phyloP scores from a whole-genome alignment of 1,139 yeast genomes.

The Pneumocystis oryctolagi region DNA sequence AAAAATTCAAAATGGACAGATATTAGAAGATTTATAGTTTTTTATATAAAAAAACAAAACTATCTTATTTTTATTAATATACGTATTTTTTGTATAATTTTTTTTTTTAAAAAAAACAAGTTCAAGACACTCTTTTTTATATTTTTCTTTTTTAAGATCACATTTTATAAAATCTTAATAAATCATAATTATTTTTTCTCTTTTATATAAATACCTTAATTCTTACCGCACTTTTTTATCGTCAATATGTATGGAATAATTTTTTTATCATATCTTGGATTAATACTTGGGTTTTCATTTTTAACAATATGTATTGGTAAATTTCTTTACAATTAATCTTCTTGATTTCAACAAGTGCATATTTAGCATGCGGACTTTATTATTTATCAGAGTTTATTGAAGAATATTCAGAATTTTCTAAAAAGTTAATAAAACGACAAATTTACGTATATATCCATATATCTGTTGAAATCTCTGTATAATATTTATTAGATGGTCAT shows the following conservation, averaged over 20 bases:
- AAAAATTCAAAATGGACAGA: slow-evolving; percentile 79
- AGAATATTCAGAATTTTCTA: slow-evolving; percentile 79
- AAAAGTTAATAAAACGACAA: slow-evolving; percentile 44
- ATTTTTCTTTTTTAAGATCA: too few species aligned
- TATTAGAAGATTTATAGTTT: slow-evolving; percentile 7
- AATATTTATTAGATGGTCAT: slow-evolving; percentile 27
- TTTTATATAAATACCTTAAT: neutral
- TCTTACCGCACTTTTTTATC: neutral
- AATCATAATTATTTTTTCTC: neutral
- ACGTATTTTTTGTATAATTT: neutral
- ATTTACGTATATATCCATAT: slow-evolving; percentile 32
- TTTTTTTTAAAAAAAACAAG: neutral
- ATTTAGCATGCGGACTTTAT: slow-evolving; percentile 67
- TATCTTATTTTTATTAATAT: neutral
- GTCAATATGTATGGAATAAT: neutral
- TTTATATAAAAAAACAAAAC: neutral
- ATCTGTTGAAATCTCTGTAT: neutral
- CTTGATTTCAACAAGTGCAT: neutral
- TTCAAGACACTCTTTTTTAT: too few species aligned
- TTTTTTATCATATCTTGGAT: slow-evolving; percentile 33
- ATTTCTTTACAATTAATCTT: neutral
- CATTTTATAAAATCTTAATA: too few species aligned
- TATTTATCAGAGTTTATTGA: slow-evolving; percentile 85
- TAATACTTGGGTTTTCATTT: slow-evolving; percentile 57
- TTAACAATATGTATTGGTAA: slow-evolving; percentile 44